Conservation (phyloP, 2,329 filamentous ascomycete genomes). For the Elsinoe australis region DNA sequence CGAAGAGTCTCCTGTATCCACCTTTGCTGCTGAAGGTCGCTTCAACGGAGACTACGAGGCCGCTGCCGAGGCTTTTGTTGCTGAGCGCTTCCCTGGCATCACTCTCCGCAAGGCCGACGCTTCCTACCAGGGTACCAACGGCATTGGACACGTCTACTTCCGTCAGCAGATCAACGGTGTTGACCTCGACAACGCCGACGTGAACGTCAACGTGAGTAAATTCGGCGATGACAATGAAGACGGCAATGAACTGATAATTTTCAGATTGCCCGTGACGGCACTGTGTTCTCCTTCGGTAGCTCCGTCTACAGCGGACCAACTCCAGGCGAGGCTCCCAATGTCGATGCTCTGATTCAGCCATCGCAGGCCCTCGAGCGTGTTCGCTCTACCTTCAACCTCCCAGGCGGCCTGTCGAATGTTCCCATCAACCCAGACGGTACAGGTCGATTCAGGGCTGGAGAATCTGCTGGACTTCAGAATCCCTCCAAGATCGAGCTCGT, state of each 20-base stretch:
- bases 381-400: slow-evolving; percentile 35
- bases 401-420: slow-evolving; percentile 33
- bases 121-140: slow-evolving; percentile 49
- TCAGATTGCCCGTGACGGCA: slow-evolving; percentile 47
- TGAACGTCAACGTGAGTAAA: slow-evolving; percentile 51
- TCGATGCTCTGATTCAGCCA: slow-evolving; percentile 38
- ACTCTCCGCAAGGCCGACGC: slow-evolving; percentile 47
- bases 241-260: background rate
- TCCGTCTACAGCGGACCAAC: slow-evolving; percentile 41
- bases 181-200: slow-evolving; percentile 54
- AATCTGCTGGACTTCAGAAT: slow-evolving; percentile 42
- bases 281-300: slow-evolving; percentile 52
- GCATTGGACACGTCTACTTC: slow-evolving; percentile 52
- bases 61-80: slow-evolving; percentile 5
- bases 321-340: slow-evolving; percentile 33
- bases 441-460: slow-evolving; percentile 40
- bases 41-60: slow-evolving; percentile 10
- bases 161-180: slow-evolving; percentile 52
- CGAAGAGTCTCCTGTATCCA: background rate
- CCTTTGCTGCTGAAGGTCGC: background rate
- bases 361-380: slow-evolving; percentile 39
- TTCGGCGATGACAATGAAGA: background rate
- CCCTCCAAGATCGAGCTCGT: slow-evolving; percentile 50
- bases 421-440: slow-evolving; percentile 34
- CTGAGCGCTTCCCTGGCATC: slow-evolving; percentile 26